Evolutionary conservation across 2,329 filamentous ascomycete species (phyloP).

Genomic region (Monosporascus sp.): DNA sequence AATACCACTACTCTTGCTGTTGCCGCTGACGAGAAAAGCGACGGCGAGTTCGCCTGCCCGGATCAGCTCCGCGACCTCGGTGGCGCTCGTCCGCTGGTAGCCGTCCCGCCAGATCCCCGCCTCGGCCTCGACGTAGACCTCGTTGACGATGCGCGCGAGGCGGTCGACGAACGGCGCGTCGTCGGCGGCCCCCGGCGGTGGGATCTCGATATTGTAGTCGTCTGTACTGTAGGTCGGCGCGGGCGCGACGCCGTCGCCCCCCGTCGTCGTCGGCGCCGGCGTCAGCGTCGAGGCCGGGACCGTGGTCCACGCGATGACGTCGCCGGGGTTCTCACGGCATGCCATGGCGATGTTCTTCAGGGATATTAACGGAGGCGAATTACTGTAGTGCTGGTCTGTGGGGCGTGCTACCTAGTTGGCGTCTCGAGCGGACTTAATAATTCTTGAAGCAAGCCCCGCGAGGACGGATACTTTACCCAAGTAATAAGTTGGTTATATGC

Average conservation of each 20-base stretch:
- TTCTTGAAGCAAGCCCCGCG: too few species aligned
- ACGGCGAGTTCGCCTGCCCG: slow-evolving; percentile 17
- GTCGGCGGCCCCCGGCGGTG: slow-evolving; percentile 8
- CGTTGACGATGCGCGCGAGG: slow-evolving; percentile 16
- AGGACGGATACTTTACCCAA: too few species aligned
- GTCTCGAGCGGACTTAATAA: too few species aligned
- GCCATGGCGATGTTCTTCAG: neutral
- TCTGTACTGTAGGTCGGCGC: neutral
- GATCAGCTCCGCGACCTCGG: slow-evolving; percentile 15
- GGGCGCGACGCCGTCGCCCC: neutral
- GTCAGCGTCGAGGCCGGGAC: slow-evolving; percentile 8
- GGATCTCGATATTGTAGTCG: slow-evolving; percentile 10
- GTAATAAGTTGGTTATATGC: too few species aligned
- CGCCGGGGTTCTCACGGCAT: neutral
- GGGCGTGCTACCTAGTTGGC: too few species aligned
- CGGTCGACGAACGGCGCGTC: slow-evolving; percentile 8
- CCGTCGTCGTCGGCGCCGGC: neutral
- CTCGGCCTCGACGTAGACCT: slow-evolving; percentile 50
- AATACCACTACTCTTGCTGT: neutral
- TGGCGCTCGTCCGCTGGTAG: slow-evolving; percentile 16
- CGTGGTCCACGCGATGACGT: slow-evolving; percentile 5
- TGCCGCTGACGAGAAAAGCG: slow-evolving; percentile 5
- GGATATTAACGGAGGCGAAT: too few species aligned
- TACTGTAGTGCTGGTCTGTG: too few species aligned
- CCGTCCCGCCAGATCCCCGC: slow-evolving; percentile 36